phyloP scores from a whole-genome alignment of 2,329 filamentous ascomycete genomes.

The Apiospora saccharicola region DNA sequence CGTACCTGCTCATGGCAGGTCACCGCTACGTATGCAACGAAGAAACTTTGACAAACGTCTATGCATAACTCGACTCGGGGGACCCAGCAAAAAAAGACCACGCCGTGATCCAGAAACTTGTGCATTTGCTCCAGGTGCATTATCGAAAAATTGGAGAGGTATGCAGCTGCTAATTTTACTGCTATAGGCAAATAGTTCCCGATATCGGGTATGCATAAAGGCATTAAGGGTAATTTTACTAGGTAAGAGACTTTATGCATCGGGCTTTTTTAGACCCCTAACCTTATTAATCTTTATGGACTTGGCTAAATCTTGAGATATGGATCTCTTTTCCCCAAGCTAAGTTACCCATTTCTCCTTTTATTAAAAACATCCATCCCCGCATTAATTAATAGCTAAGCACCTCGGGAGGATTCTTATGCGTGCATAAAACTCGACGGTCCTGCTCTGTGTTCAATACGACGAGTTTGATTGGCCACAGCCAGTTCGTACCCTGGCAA shows the following conservation, averaged over 20 bases:
- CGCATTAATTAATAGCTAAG: not conserved
- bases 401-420: not conserved
- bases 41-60: not conserved
- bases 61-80: not conserved
- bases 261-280: constrained; percentile 4
- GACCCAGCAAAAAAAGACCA: too few relatives aligned
- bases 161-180: not conserved
- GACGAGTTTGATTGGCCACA: not conserved
- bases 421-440: not conserved
- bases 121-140: not conserved
- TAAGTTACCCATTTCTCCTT: constrained; percentile 11
- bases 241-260: not conserved
- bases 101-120: not conserved
- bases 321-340: not conserved
- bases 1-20: constrained; percentile 11
- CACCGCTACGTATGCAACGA: not conserved
- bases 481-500: not conserved
- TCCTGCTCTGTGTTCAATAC: constrained; percentile 8
- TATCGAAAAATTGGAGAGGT: not conserved
- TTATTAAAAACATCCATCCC: constrained; percentile 10
- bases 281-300: not conserved
- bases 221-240: not conserved
- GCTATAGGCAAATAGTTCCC: constrained; percentile 6
- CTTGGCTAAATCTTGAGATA: constrained; percentile 12
- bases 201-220: constrained; percentile 10